These are phyloP conservation scores for Entomortierella parvispora DNA, from an alignment of 192 early-diverging fungal genomes.

Conservation along the genomic window DNA sequence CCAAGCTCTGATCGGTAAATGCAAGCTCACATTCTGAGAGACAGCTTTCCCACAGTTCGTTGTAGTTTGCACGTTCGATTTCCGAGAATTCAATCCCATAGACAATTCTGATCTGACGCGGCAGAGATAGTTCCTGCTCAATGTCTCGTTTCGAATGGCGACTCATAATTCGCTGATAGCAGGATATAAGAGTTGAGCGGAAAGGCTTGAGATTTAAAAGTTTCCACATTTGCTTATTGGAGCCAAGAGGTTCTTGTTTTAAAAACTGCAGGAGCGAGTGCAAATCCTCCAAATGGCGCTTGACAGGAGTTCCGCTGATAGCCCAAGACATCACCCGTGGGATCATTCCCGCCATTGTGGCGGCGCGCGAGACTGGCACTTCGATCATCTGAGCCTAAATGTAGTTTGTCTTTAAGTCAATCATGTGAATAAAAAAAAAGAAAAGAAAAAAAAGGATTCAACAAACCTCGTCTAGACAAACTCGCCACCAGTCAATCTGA, in stretches of 20 bases:
- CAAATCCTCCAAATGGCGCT: constrained; percentile 57
- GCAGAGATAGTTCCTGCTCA: constrained; percentile 62
- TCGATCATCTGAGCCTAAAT: constrained; percentile 73
- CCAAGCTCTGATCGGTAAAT: background rate
- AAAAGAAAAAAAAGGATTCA: background rate
- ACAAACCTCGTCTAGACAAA: constrained; percentile 67
- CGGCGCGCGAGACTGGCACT: constrained; percentile 50
- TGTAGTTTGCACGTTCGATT: constrained; percentile 70
- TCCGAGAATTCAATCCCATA: constrained; percentile 61
- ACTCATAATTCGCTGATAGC: constrained; percentile 56
- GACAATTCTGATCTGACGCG: constrained; percentile 58
- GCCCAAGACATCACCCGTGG: constrained; percentile 70
- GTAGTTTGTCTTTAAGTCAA: background rate
- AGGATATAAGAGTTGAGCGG: constrained; percentile 33
- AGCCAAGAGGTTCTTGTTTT: constrained; percentile 46
- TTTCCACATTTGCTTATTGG: constrained; percentile 24
- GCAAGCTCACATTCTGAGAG: constrained; percentile 51
- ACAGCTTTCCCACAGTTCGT: constrained; percentile 60
- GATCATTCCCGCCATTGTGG: constrained; percentile 65
- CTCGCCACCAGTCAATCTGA: constrained; percentile 66
- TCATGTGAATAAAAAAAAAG: background rate
- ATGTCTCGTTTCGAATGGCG: constrained; percentile 68
- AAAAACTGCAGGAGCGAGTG: constrained; percentile 64
- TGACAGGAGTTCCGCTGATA: constrained; percentile 71
- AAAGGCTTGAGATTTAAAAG: constrained; percentile 18